Evolutionary conservation across 202 grass and related monocot genomes (phyloP).

Genomic region (Zoysia matrella): DNA sequence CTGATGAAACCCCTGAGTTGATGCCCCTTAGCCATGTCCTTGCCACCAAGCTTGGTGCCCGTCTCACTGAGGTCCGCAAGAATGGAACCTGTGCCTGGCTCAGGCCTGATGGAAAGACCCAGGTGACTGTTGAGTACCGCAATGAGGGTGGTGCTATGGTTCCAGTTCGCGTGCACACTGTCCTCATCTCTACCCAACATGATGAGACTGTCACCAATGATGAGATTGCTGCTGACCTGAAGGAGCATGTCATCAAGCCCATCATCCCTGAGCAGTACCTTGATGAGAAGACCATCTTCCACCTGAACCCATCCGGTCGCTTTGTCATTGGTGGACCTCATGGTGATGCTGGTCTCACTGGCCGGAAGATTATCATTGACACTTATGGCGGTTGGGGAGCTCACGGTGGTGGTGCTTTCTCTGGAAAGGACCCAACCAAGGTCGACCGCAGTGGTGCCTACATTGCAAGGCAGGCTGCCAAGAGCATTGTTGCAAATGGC

Average conservation of each 20-base stretch:
- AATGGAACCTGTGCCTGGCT: constrained; percentile 68
- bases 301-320: no score
- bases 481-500: constrained; percentile 75
- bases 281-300: constrained; percentile 60
- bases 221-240: constrained; percentile 68
- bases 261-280: constrained; percentile 64
- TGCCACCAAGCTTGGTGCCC: constrained; percentile 68
- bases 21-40: constrained; percentile 87
- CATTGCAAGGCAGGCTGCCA: constrained; percentile 66
- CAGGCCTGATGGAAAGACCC: constrained; percentile 76
- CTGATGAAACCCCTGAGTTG: constrained; percentile 75
- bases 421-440: constrained; percentile 82
- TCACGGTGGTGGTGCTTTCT: constrained; percentile 79
- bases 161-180: constrained; percentile 67
- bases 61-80: constrained; percentile 75
- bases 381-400: constrained; percentile 82
- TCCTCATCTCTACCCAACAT: constrained; percentile 82
- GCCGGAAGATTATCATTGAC: constrained; percentile 37
- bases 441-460: constrained; percentile 81
- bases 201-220: constrained; percentile 82
- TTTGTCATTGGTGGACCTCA: no score
- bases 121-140: constrained; percentile 76
- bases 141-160: constrained; percentile 73
- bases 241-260: constrained; percentile 76
- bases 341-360: no score